Percentiles rank a stretch among this genome's conserved stretches.
phyloP scores from a whole-genome alignment of 495 filamentous ascomycete species.

The Aspergillus campestris region DNA sequence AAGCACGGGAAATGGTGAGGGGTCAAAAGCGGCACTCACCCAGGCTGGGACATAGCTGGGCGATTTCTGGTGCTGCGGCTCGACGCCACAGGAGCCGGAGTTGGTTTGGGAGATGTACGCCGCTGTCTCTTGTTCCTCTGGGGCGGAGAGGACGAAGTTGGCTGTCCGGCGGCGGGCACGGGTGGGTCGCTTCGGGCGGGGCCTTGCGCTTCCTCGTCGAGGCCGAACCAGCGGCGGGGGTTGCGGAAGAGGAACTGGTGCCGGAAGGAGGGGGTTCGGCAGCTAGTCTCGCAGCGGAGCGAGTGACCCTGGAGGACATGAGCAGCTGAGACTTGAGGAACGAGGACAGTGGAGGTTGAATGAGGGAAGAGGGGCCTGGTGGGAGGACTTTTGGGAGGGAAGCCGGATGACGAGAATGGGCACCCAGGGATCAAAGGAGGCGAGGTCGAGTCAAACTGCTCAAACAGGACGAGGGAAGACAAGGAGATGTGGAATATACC shows the following conservation, averaged over 20 bases:
- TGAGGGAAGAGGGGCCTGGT: slow-evolving; percentile 4
- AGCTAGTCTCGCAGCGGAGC: slow-evolving; percentile 70
- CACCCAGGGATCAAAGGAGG: not conserved
- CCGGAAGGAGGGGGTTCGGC: slow-evolving; percentile 44
- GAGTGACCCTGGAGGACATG: slow-evolving; percentile 80
- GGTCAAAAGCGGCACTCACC: slow-evolving; percentile 41
- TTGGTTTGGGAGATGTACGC: slow-evolving; percentile 34
- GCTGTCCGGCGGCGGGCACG: slow-evolving; percentile 30
- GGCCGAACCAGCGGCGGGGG: slow-evolving; percentile 32
- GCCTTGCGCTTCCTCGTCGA: slow-evolving; percentile 51
- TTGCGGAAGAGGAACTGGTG: slow-evolving; percentile 26
- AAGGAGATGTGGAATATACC: slow-evolving; percentile 32
- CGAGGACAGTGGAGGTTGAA: not conserved
- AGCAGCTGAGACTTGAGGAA: slow-evolving; percentile 33
- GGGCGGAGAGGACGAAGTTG: slow-evolving; percentile 33
- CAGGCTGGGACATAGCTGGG: slow-evolving; percentile 75
- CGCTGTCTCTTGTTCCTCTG: slow-evolving; percentile 38
- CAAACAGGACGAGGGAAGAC: slow-evolving; percentile 3
- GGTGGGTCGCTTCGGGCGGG: slow-evolving; percentile 32
- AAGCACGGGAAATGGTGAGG: not conserved
- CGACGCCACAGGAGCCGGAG: slow-evolving; percentile 30
- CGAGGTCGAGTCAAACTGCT: slow-evolving; percentile 1
- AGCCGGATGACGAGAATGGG: slow-evolving; percentile 1
- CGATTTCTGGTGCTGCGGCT: slow-evolving; percentile 56
- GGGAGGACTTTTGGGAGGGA: slow-evolving; percentile 1